Percentiles rank a stretch among this genome's conserved stretches.
These are phyloP conservation scores for Sherardia arvensis DNA, from an alignment of 257 asterid species.

Conservation along the genomic window DNA sequence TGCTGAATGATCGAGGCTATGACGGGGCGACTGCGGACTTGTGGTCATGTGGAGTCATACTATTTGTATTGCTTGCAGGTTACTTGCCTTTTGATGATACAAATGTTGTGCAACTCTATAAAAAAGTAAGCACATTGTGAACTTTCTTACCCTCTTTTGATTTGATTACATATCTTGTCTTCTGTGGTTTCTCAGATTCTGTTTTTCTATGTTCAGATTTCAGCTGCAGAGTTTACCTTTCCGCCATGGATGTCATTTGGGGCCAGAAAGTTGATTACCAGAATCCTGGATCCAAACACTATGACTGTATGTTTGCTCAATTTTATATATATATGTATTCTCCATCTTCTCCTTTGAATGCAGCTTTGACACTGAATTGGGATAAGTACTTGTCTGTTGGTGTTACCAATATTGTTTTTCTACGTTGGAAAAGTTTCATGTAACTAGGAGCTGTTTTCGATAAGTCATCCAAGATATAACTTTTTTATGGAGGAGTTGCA, in stretches of 20 bases:
- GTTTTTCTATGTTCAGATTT: constrained; percentile 39
- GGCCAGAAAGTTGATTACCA: constrained; percentile 71
- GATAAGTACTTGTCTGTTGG: neutral
- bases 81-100: constrained; percentile 95
- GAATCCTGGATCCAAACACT: constrained; percentile 79
- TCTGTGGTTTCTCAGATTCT: constrained; percentile 14
- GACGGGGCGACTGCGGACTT: constrained; percentile 84
- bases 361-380: neutral
- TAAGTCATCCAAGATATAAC: neutral
- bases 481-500: neutral
- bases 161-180: constrained; percentile 1
- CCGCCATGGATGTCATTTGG: constrained; percentile 97
- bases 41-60: constrained; percentile 97
- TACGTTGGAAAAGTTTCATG: neutral
- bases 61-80: constrained; percentile 90
- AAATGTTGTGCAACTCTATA: constrained; percentile 68
- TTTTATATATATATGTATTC: neutral
- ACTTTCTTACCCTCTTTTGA: neutral
- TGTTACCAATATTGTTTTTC: too few relatives aligned
- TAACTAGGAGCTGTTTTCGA: neutral
- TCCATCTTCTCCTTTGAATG: neutral
- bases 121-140: constrained; percentile 52
- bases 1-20: constrained; percentile 75
- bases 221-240: constrained; percentile 75
- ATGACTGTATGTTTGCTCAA: constrained; percentile 39